A percentile compares a stretch with the other conserved stretches of the same genome.
Evolutionary conservation across 805 yeast species (phyloP).

Genomic region (Pichia gijzeniarum): DNA sequence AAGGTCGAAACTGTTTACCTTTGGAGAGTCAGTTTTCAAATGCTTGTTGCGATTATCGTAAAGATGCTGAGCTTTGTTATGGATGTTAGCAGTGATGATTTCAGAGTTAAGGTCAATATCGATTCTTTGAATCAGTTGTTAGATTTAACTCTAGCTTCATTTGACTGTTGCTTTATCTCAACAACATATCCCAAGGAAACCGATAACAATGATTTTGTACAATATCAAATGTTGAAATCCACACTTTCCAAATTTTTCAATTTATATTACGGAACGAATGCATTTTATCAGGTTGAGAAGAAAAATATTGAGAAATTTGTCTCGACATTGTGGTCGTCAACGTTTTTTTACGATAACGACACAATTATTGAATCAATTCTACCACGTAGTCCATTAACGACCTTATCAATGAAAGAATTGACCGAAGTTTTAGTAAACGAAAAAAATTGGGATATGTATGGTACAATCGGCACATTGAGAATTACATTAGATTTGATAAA

Average conservation of each 20-base stretch:
- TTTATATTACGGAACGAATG: slow-evolving; percentile 20
- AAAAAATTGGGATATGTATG: slow-evolving; percentile 47
- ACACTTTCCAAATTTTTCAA: slow-evolving; percentile 33
- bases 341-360: slow-evolving; percentile 53
- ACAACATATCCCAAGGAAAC: slow-evolving; percentile 12
- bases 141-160: slow-evolving; percentile 36
- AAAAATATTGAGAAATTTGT: slow-evolving; percentile 38
- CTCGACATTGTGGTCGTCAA: slow-evolving; percentile 46
- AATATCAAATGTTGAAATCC: slow-evolving; percentile 35
- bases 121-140: slow-evolving; percentile 28
- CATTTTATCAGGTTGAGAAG: slow-evolving; percentile 2
- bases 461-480: slow-evolving; percentile 50
- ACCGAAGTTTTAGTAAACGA: slow-evolving; percentile 29
- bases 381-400: not conserved
- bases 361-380: slow-evolving; percentile 26
- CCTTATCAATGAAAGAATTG: slow-evolving; percentile 1
- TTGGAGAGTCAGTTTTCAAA: slow-evolving; percentile 48
- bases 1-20: slow-evolving; percentile 25
- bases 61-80: slow-evolving; percentile 26
- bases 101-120: slow-evolving; percentile 9
- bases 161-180: slow-evolving; percentile 36
- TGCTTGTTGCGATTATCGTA: slow-evolving; percentile 33
- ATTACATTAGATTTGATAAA: slow-evolving; percentile 40
- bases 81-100: slow-evolving; percentile 1
- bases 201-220: slow-evolving; percentile 14